Percentiles rank a stretch among this genome's conserved stretches.
phyloP scores from a whole-genome alignment of 164 flowering plant genomes.

The Magnolia sinica region DNA sequence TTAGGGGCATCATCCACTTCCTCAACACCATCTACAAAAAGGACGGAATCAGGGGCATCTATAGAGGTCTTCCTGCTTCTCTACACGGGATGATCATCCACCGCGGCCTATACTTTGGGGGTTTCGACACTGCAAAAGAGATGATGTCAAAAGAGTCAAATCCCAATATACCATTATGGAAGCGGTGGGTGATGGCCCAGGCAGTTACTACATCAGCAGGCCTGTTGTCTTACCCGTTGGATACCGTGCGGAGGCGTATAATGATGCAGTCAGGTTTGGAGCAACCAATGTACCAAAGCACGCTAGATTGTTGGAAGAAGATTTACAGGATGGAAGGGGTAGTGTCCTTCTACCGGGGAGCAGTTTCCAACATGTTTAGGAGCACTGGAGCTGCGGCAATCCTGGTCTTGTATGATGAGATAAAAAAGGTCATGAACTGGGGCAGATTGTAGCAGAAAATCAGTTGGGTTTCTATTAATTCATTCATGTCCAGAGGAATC shows the following conservation, averaged over 20 bases:
- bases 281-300: conserved; percentile 56
- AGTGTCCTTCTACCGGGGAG: conserved; percentile 82
- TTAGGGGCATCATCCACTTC: conserved; percentile 78
- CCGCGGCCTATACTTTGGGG: conserved; percentile 94
- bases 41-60: conserved; percentile 80
- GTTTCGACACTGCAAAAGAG: conserved; percentile 91
- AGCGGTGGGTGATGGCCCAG: conserved; percentile 87
- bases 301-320: conserved; percentile 89
- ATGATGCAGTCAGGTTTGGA: conserved; percentile 97
- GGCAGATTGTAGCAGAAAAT: conserved; percentile 35
- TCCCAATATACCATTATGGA: conserved; percentile 64
- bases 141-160: conserved; percentile 46
- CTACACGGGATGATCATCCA: conserved; percentile 91
- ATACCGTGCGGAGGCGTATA: conserved; percentile 92
- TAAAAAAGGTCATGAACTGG: conserved; percentile 79
- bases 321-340: conserved; percentile 73
- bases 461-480: neutral
- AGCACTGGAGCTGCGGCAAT: conserved; percentile 96
- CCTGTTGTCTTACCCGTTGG: conserved; percentile 80
- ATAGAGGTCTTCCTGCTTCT: conserved; percentile 94
- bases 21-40: conserved; percentile 55
- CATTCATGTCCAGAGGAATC: neutral
- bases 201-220: conserved; percentile 96
- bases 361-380: conserved; percentile 85
- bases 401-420: conserved; percentile 85